These are phyloP conservation scores for Erucastrum elatum DNA, from an alignment of 345 rosid genomes.

Conservation along the genomic window DNA sequence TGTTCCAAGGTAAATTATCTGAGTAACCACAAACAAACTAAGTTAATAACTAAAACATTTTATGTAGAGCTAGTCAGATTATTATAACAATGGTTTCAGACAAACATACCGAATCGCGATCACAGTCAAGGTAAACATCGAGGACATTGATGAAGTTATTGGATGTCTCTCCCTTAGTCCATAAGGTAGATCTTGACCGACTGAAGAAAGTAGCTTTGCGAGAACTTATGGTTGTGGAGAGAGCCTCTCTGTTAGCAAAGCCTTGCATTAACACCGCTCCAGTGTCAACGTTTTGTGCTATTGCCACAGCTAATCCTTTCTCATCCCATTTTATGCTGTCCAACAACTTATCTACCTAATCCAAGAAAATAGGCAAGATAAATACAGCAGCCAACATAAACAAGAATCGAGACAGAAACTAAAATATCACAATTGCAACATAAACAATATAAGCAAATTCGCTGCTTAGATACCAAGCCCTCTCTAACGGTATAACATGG, in stretches of 20 bases:
- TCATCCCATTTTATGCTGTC: constrained; percentile 90
- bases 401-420: constrained; percentile 20
- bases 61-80: neutral
- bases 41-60: neutral
- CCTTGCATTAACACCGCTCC: constrained; percentile 97
- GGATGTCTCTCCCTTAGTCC: constrained; percentile 95
- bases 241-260: constrained; percentile 77
- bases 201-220: constrained; percentile 91
- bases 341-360: constrained; percentile 67
- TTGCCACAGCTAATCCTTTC: constrained; percentile 91
- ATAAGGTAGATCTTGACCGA: constrained; percentile 76
- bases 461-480: neutral
- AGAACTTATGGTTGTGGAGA: constrained; percentile 65
- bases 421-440: neutral
- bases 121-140: constrained; percentile 80
- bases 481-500: neutral
- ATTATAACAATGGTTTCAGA: neutral
- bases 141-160: constrained; percentile 78
- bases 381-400: constrained; percentile 22
- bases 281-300: constrained; percentile 88
- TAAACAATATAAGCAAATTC: no score
- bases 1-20: constrained; percentile 91
- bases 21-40: constrained; percentile 21
- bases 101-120: constrained; percentile 72
- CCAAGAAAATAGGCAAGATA: constrained; percentile 19